Percentiles rank a stretch among this genome's conserved stretches.
phyloP scores from a whole-genome alignment of 768 basidiomycete genomes.

The Rubroboletus pulcherrimus region DNA sequence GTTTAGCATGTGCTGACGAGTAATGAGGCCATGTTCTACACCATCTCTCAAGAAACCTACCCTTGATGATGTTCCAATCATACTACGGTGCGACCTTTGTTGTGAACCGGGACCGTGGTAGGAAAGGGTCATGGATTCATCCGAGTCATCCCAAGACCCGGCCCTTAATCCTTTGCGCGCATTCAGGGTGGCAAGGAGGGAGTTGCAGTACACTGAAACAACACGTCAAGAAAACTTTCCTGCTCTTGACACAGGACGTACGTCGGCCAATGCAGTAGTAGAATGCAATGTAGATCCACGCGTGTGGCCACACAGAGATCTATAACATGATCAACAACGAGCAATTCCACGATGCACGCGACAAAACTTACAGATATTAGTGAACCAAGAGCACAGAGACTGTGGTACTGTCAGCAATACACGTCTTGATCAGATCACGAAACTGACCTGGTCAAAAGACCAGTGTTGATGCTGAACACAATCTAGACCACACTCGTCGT shows the following conservation, averaged over 20 bases:
- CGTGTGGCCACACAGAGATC: constrained; percentile 44
- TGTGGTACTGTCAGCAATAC: not conserved
- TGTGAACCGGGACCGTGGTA: not conserved
- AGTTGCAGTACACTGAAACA: constrained; percentile 50
- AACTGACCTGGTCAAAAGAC: constrained; percentile 26
- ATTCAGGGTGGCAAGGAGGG: constrained; percentile 57
- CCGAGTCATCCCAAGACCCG: not conserved
- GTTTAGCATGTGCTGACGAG: constrained; percentile 23
- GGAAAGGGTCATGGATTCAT: constrained; percentile 11
- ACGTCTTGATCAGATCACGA: not conserved
- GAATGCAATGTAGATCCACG: constrained; percentile 56
- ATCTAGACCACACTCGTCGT: constrained; percentile 32
- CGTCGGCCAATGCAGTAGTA: constrained; percentile 58
- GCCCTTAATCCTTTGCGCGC: constrained; percentile 47
- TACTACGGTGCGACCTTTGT: constrained; percentile 4
- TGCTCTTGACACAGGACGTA: constrained; percentile 29
- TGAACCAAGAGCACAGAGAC: constrained; percentile 52
- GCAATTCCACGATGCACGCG: not conserved
- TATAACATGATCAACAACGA: constrained; percentile 16
- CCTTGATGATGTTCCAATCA: not conserved
- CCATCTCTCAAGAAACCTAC: not conserved
- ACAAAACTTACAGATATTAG: constrained; percentile 41
- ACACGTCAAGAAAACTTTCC: not conserved
- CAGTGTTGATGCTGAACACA: constrained; percentile 48
- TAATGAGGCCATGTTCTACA: not conserved